These are phyloP conservation scores for Marasmius sp. DNA, from an alignment of 1,284 basidiomycete species.

Conservation along the genomic window DNA sequence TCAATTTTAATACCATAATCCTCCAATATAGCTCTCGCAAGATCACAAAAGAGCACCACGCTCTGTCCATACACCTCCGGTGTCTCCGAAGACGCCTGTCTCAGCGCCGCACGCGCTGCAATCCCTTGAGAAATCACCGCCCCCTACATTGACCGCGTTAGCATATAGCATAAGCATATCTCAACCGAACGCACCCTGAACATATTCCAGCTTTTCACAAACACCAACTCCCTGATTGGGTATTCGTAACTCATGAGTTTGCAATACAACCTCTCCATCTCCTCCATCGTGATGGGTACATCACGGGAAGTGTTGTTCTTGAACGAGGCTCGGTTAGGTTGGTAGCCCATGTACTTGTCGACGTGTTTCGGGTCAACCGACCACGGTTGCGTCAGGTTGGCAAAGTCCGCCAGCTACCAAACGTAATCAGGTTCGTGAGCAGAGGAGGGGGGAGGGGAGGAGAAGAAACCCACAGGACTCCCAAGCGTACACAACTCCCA, in stretches of 20 bases:
- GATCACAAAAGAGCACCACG: slow-evolving; percentile 65
- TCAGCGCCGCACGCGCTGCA: slow-evolving; percentile 81
- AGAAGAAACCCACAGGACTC: slow-evolving; percentile 58
- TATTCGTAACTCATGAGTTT: slow-evolving; percentile 57
- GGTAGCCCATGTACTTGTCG: not conserved
- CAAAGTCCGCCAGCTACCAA: slow-evolving; percentile 86
- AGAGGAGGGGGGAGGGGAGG: too few species aligned
- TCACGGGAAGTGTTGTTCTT: slow-evolving; percentile 53
- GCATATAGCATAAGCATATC: too few species aligned
- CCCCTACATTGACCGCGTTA: slow-evolving; percentile 42
- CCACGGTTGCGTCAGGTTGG: slow-evolving; percentile 88
- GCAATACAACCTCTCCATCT: slow-evolving; percentile 79
- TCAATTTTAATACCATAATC: slow-evolving; percentile 31
- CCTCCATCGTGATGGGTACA: slow-evolving; percentile 69
- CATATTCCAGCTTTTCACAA: slow-evolving; percentile 84
- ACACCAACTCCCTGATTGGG: slow-evolving; percentile 75
- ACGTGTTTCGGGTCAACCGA: slow-evolving; percentile 51
- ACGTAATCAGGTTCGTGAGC: too few species aligned
- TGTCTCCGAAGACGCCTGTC: slow-evolving; percentile 84
- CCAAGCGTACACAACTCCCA: slow-evolving; percentile 97
- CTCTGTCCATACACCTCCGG: slow-evolving; percentile 55
- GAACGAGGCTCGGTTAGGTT: slow-evolving; percentile 45
- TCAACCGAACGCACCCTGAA: slow-evolving; percentile 80
- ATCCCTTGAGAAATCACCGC: slow-evolving; percentile 93
- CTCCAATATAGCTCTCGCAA: slow-evolving; percentile 62